These are phyloP conservation scores for Caulochytrium protostelioides DNA, from an alignment of 371 early-diverging fungal genomes.

Conservation along the genomic window DNA sequence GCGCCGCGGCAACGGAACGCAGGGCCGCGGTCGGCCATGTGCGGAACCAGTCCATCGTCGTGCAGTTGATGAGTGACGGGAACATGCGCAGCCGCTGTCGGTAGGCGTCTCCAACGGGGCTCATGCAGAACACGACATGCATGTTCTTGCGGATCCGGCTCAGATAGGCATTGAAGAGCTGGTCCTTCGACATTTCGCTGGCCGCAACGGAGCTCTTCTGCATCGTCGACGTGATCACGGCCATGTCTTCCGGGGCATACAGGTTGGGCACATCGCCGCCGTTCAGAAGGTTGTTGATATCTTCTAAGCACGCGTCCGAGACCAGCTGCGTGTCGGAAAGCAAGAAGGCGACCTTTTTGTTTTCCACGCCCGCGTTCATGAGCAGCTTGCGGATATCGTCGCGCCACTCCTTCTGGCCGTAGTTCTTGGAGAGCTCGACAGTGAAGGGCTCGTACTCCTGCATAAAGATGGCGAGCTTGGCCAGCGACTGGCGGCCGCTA, in stretches of 20 bases:
- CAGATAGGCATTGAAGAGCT: conserved; percentile 25
- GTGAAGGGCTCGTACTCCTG: conserved; percentile 34
- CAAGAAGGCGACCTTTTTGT: conserved; percentile 28
- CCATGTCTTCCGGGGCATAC: conserved; percentile 28
- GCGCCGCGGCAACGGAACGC: conserved; percentile 28
- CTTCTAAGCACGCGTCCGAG: conserved; percentile 28
- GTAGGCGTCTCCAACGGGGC: conserved; percentile 37
- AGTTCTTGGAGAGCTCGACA: conserved; percentile 34
- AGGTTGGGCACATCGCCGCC: conserved; percentile 38
- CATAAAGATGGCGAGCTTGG: conserved; percentile 30
- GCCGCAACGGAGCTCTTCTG: too few relatives aligned
- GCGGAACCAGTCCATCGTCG: conserved; percentile 39
- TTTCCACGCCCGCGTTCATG: conserved; percentile 27
- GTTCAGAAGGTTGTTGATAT: conserved; percentile 35
- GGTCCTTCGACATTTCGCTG: conserved; percentile 12
- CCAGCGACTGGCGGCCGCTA: conserved; percentile 28
- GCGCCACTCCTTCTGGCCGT: conserved; percentile 33
- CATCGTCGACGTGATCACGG: conserved; percentile 15
- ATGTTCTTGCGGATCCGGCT: conserved; percentile 17
- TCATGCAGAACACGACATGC: conserved; percentile 35
- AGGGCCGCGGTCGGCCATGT: conserved; percentile 42
- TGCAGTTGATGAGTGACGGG: conserved; percentile 36
- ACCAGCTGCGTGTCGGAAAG: conserved; percentile 34
- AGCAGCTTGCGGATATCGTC: conserved; percentile 33
- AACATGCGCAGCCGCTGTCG: conserved; percentile 34